Evolutionary conservation across 805 yeast genomes (phyloP), one percentile per base, ranked within the genome.

Genomic region (Sugiyamaella valdiviana): DNA sequence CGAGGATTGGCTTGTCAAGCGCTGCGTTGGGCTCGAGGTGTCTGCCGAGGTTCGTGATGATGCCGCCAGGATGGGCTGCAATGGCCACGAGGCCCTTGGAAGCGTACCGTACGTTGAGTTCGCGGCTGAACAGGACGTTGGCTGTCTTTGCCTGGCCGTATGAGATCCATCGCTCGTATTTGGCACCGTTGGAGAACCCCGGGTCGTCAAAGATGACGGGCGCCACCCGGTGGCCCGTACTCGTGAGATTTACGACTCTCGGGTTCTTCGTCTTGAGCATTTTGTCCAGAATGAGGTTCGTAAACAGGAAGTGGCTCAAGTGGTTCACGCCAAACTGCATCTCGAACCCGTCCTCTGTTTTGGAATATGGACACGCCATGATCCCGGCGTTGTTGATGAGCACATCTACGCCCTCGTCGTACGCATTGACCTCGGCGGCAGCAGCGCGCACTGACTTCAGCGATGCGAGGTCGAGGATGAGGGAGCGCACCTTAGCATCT

Each of bases 261-360:
- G 42, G 36, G 20, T 36, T 10, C 14, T 20, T 15, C 20, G 42
- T 10, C 2, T 16, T 17, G 14, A 42, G 21, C 10, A 48, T 15
- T 35, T 48, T 44, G 36, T 29, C 26, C 15, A 29, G 23, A 9
- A 51, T 24, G 14, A 36, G 51, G 5, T 82, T 76, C 0, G 90
- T 79, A 26, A 87, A 69, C 19, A 86, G 66, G 53, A 85, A 85
- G 46, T 85, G 93, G 0, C 93, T 76, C 9, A 87, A 66, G 19
- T 81, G 86, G 61, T 85, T 85, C 1, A 89, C 82, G 59, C 85
- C 95, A 50, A 85, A 67, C 60, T 86, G 95, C n/a, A 83, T 73
- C 62, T 88, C 96, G 60, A 83, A 85, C 2, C 79, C 79, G 56
- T 83, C 88, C 35, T 69, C 72, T 0, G 95, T 83, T 26, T 71